Percentiles rank a stretch among this genome's conserved stretches.
phyloP scores from a whole-genome alignment of 2,329 filamentous ascomycete species.

The Dryadomyces sulphureus region DNA sequence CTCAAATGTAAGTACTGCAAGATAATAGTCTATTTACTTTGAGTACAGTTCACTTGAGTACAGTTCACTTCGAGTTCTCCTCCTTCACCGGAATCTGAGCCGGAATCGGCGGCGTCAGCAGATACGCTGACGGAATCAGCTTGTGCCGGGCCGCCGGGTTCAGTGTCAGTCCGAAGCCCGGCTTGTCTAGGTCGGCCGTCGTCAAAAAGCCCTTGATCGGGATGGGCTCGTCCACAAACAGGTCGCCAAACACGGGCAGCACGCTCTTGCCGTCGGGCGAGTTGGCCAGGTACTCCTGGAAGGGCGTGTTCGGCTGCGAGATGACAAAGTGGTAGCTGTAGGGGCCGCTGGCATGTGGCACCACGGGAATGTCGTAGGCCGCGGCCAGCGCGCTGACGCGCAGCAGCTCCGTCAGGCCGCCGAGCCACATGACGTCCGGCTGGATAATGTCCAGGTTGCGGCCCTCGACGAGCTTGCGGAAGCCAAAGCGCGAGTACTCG shows the following conservation, averaged over 20 bases:
- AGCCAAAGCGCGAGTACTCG: constrained; percentile 87
- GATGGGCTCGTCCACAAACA: constrained; percentile 85
- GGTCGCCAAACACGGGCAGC: constrained; percentile 77
- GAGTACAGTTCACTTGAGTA: too few relatives aligned
- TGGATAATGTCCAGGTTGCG: constrained; percentile 90
- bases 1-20: too few relatives aligned
- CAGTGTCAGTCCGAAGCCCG: constrained; percentile 77
- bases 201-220: constrained; percentile 71
- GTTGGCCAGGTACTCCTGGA: constrained; percentile 93
- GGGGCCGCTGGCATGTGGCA: constrained; percentile 85
- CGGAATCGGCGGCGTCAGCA: constrained; percentile 53
- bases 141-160: constrained; percentile 59
- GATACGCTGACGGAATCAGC: constrained; percentile 58
- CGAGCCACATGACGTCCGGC: constrained; percentile 96
- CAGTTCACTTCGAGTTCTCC: constrained; percentile 9
- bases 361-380: constrained; percentile 86
- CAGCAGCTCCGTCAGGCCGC: constrained; percentile 80
- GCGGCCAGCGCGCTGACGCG: constrained; percentile 80
- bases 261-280: constrained; percentile 83
- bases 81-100: constrained; percentile 22
- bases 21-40: too few relatives aligned
- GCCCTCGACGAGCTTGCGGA: constrained; percentile 84
- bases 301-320: constrained; percentile 82
- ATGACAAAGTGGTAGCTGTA: constrained; percentile 96
- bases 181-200: constrained; percentile 67